A percentile compares a stretch with the other conserved stretches of the same genome.
Evolutionary conservation across 2,329 filamentous ascomycete species (phyloP).

Genomic region (Thyridium curvatum): DNA sequence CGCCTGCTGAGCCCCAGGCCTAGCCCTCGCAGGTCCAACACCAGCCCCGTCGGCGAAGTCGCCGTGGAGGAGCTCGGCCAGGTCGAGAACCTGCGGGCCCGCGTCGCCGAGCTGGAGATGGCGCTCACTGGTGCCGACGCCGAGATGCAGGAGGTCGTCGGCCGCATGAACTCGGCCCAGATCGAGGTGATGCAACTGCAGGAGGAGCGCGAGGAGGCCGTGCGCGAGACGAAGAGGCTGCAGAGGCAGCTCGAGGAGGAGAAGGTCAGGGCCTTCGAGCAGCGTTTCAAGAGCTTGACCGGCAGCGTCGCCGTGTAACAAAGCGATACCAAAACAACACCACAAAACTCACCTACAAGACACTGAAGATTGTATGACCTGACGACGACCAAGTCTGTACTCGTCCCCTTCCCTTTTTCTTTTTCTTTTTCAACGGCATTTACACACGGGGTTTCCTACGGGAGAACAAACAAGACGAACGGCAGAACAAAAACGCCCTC

Average conservation of each 20-base stretch:
- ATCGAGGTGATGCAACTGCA: constrained; percentile 78
- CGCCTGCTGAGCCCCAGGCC: constrained; percentile 30
- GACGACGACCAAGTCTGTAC: too few species aligned
- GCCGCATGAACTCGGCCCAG: constrained; percentile 75
- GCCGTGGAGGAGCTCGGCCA: constrained; percentile 63
- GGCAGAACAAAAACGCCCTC: too few species aligned
- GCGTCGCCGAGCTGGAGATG: constrained; percentile 79
- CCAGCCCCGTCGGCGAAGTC: constrained; percentile 55
- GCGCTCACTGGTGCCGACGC: constrained; percentile 68
- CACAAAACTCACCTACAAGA: too few species aligned
- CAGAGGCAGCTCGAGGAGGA: constrained; percentile 62
- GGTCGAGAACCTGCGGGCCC: constrained; percentile 68
- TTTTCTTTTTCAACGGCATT: too few species aligned
- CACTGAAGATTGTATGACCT: too few species aligned
- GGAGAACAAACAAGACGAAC: too few species aligned
- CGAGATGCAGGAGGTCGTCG: constrained; percentile 80
- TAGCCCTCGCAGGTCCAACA: constrained; percentile 33
- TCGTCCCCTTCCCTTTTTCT: too few species aligned
- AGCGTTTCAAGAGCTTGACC: constrained; percentile 26
- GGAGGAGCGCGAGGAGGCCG: constrained; percentile 66
- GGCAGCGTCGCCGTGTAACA: background rate
- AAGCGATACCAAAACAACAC: too few species aligned
- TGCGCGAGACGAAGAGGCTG: constrained; percentile 63
- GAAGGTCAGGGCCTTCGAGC: constrained; percentile 47
- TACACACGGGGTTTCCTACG: too few species aligned